These are phyloP conservation scores for Austroboletus festivus DNA, from an alignment of 768 basidiomycete species.

Conservation along the genomic window DNA sequence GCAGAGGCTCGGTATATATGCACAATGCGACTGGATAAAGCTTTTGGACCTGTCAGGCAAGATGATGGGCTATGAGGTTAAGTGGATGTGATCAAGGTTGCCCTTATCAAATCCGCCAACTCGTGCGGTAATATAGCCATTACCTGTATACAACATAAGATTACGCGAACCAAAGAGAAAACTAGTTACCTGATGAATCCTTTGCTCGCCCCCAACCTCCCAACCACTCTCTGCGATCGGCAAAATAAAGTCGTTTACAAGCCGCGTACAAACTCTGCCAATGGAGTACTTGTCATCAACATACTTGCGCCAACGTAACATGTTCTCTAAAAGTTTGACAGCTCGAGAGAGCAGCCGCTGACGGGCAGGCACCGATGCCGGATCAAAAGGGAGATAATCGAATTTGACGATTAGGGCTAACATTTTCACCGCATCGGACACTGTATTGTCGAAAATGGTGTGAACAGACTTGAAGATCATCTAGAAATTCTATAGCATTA, in stretches of 20 bases:
- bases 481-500: slow-evolving; percentile 34
- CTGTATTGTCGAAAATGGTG: slow-evolving; percentile 50
- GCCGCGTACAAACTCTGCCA: slow-evolving; percentile 49
- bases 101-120: slow-evolving; percentile 22
- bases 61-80: slow-evolving; percentile 12
- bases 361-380: slow-evolving; percentile 69
- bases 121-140: slow-evolving; percentile 22
- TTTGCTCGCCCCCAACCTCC: slow-evolving; percentile 81
- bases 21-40: background rate
- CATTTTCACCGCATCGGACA: slow-evolving; percentile 48
- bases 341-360: slow-evolving; percentile 63
- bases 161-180: background rate
- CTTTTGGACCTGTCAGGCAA: too few species aligned
- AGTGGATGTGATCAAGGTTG: slow-evolving; percentile 10
- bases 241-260: slow-evolving; percentile 59
- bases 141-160: slow-evolving; percentile 19
- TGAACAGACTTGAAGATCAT: slow-evolving; percentile 54
- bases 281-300: slow-evolving; percentile 57
- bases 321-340: slow-evolving; percentile 69
- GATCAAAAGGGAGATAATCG: slow-evolving; percentile 60
- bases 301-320: slow-evolving; percentile 76
- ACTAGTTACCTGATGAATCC: slow-evolving; percentile 51
- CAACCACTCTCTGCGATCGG: slow-evolving; percentile 73
- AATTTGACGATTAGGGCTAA: slow-evolving; percentile 48
- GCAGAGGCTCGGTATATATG: slow-evolving; percentile 25